A percentile compares a stretch with the other conserved stretches of the same genome.
phyloP scores from a whole-genome alignment of 805 yeast species.

The Wickerhamiella australiensis region DNA sequence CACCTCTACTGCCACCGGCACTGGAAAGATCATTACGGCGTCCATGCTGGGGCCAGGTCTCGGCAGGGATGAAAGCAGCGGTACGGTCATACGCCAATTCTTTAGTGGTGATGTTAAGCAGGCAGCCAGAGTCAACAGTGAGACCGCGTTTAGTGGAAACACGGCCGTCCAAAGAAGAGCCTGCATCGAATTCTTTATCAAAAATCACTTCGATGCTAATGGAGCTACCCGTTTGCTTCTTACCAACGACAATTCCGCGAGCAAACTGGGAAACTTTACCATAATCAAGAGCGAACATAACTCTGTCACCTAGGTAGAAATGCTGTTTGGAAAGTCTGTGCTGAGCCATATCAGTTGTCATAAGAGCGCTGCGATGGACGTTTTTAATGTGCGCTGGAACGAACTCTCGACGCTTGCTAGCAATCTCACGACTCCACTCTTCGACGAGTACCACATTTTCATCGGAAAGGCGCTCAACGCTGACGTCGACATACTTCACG shows the following conservation, averaged over 20 bases:
- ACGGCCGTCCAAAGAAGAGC: slow-evolving; percentile 69
- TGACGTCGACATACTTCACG: slow-evolving; percentile 56
- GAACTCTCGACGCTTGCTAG: slow-evolving; percentile 35
- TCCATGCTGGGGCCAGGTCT: background rate
- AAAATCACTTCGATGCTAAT: slow-evolving; percentile 64
- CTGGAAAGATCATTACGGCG: background rate
- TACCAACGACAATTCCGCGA: slow-evolving; percentile 79
- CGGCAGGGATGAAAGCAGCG: slow-evolving; percentile 27
- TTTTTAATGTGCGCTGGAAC: slow-evolving; percentile 41
- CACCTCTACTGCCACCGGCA: background rate
- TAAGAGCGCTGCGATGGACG: slow-evolving; percentile 73
- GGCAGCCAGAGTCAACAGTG: slow-evolving; percentile 65
- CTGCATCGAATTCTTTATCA: slow-evolving; percentile 73
- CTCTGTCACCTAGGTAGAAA: slow-evolving; percentile 81
- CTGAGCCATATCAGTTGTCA: slow-evolving; percentile 62
- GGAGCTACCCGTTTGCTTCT: slow-evolving; percentile 28
- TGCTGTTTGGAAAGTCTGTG: slow-evolving; percentile 60
- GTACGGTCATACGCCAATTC: slow-evolving; percentile 69
- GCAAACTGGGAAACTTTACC: slow-evolving; percentile 83
- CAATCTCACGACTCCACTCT: slow-evolving; percentile 35
- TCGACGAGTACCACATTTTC: slow-evolving; percentile 60
- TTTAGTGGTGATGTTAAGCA: slow-evolving; percentile 61
- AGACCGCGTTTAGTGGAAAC: slow-evolving; percentile 70
- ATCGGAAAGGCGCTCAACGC: slow-evolving; percentile 64
- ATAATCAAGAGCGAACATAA: slow-evolving; percentile 67